These are phyloP conservation scores for Saprolegnia diclina DNA, from an alignment of 352 stramenopile species.

Conservation along the genomic window DNA sequence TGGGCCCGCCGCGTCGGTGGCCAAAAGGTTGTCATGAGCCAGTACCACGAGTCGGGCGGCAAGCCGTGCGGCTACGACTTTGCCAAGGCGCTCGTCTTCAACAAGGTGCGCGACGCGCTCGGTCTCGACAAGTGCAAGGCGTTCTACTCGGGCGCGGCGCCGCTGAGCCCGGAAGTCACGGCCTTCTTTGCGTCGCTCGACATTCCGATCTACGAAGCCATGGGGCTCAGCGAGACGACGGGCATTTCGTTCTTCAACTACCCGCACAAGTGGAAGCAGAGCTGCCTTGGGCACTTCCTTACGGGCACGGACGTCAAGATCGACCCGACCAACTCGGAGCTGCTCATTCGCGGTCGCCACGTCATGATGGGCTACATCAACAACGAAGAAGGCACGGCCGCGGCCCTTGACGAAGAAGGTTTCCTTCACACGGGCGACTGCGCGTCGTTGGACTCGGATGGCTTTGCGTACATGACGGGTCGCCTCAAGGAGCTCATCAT, in stretches of 20 bases:
- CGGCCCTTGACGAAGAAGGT: slow-evolving; percentile 59
- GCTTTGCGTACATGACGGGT: slow-evolving; percentile 69
- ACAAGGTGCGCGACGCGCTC: slow-evolving; percentile 37
- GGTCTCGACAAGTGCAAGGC: slow-evolving; percentile 42
- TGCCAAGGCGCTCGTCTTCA: slow-evolving; percentile 41
- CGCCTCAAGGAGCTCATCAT: slow-evolving; percentile 81
- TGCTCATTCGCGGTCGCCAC: slow-evolving; percentile 45
- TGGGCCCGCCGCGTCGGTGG: slow-evolving; percentile 44
- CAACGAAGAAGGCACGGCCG: slow-evolving; percentile 42
- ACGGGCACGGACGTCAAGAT: slow-evolving; percentile 34
- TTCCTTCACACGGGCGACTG: slow-evolving; percentile 70
- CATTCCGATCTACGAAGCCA: slow-evolving; percentile 68
- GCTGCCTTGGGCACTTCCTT: slow-evolving; percentile 35
- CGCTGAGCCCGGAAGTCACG: slow-evolving; percentile 54
- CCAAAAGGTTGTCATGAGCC: slow-evolving; percentile 33
- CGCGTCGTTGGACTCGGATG: slow-evolving; percentile 39
- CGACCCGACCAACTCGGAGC: slow-evolving; percentile 34
- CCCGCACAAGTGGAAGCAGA: slow-evolving; percentile 41
- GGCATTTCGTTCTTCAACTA: slow-evolving; percentile 40
- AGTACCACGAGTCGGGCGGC: slow-evolving; percentile 19
- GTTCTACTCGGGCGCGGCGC: slow-evolving; percentile 50
- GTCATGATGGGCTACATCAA: slow-evolving; percentile 77
- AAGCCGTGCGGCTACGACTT: slow-evolving; percentile 41
- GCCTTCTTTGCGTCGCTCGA: slow-evolving; percentile 72
- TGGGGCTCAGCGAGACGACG: slow-evolving; percentile 59